phyloP scores from a whole-genome alignment of 2,329 filamentous ascomycete genomes.

The Coniochaeta ligniaria region DNA sequence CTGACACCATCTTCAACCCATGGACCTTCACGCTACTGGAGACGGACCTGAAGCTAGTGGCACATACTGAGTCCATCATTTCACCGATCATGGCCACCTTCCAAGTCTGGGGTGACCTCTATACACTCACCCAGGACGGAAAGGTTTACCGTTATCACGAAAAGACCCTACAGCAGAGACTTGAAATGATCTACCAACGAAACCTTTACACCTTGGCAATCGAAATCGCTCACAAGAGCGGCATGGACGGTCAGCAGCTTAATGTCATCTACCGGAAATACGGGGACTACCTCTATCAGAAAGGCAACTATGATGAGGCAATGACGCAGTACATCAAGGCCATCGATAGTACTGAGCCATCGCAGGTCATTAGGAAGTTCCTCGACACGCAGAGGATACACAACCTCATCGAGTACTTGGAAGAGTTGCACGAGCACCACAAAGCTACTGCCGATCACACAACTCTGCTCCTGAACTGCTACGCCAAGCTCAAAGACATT shows the following conservation, averaged over 20 bases:
- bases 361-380: slow-evolving; percentile 93
- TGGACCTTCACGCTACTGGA: slow-evolving; percentile 90
- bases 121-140: slow-evolving; percentile 83
- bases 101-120: slow-evolving; percentile 85
- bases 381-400: slow-evolving; percentile 96
- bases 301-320: slow-evolving; percentile 93
- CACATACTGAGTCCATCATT: slow-evolving; percentile 78
- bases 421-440: slow-evolving; percentile 90
- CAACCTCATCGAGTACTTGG: slow-evolving; percentile 93
- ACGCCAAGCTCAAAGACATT: slow-evolving; percentile 95
- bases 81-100: slow-evolving; percentile 76
- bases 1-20: slow-evolving; percentile 76
- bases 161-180: slow-evolving; percentile 79
- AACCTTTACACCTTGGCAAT: slow-evolving; percentile 91
- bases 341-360: slow-evolving; percentile 92
- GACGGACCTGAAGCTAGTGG: slow-evolving; percentile 81
- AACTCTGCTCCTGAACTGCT: slow-evolving; percentile 90
- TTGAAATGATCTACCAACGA: slow-evolving; percentile 89
- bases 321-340: slow-evolving; percentile 98
- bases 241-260: slow-evolving; percentile 72
- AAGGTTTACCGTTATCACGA: slow-evolving; percentile 88
- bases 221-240: slow-evolving; percentile 83
- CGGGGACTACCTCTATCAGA: slow-evolving; percentile 90
- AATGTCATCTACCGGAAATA: slow-evolving; percentile 91
- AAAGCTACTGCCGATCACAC: slow-evolving; percentile 94